Base-by-base conservation (phyloP, 2,329 filamentous ascomycete genomes). In the Aspergillus persii region DNA sequence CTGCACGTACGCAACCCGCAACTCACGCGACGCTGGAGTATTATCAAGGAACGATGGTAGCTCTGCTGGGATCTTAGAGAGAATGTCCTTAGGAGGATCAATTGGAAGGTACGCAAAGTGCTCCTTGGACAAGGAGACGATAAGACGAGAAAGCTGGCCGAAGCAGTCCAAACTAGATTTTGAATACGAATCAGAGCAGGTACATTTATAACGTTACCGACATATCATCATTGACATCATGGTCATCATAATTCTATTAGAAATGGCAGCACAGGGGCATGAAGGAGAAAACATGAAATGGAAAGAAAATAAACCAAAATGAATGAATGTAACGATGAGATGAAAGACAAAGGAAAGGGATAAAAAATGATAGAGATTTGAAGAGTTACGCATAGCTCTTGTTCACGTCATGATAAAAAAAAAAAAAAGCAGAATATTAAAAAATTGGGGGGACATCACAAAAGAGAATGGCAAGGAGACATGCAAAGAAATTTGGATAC, bases 21-120 rank as follows among this genome's bases (percentile, higher is more conserved):
- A 73, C 65, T 83, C 79, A 60, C 79, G 78, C 3, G 83, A 81
- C 3, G 82, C 77, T 12, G 74, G 70, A 8, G 80, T 83, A 64
- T 83, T 81, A 62, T 79, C 81, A 47, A 84, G 74, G 71, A 85
- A 84, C 2, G 81, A 79, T 5, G 82, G 83, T n/a, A 85, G 69
- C 44, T 79, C 78, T 26, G 80, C 71, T 48, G 83, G 83, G 39
- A 84, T 79, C 58, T 81, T 80, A 44, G 77, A 77, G 18, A 84
- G 70, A 47, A 83, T 77, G 57, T 83, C 80, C 50, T 80, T 73
- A 7, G 80, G 79, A 44, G 80, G 80, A 58, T 79, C 77, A 63
- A 81, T 79, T 33, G 81, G 80, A 33, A 83, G 77, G 64, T 83
- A 79, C 59, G 74, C 73, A 68, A 84, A 84, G 63, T 83, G 79